phyloP scores from a whole-genome alignment of 441 rosid genomes.

The Brassica balearica region DNA sequence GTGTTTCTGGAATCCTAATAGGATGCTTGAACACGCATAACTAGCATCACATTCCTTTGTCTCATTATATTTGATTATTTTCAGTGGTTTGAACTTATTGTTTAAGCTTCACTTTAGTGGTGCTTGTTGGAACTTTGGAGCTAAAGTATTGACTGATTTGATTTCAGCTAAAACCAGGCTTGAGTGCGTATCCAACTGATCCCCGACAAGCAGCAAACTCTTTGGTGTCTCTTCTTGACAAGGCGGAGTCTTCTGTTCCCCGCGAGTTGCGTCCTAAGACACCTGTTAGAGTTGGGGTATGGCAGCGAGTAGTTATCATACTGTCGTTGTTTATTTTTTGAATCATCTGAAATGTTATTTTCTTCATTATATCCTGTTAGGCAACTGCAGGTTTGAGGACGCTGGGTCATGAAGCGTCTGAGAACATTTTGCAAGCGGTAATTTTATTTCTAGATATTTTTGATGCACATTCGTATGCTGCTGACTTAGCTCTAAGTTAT shows the following conservation, averaged over 20 bases:
- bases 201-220: constrained; percentile 76
- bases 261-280: constrained; percentile 66
- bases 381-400: constrained; percentile 95
- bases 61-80: neutral
- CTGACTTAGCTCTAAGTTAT: neutral
- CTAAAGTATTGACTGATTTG: constrained; percentile 16
- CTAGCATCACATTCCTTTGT: constrained; percentile 1
- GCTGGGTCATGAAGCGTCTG: constrained; percentile 73
- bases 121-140: neutral
- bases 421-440: constrained; percentile 82
- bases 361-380: constrained; percentile 42
- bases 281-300: constrained; percentile 92
- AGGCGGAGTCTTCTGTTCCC: constrained; percentile 80
- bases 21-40: constrained; percentile 6
- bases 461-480: constrained; percentile 12
- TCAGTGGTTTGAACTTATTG: constrained; percentile 1
- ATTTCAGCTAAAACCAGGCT: constrained; percentile 71
- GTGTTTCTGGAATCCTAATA: neutral
- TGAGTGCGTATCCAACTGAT: constrained; percentile 75
- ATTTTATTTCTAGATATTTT: constrained; percentile 22
- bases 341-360: neutral
- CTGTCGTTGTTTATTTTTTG: neutral
- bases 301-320: neutral
- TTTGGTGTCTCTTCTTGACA: constrained; percentile 67
- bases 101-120: neutral